Evolutionary conservation across 108 stramenopile genomes (phyloP), one percentile per base, ranked within the genome.

Genomic region (Cyclotella distinguenda): DNA sequence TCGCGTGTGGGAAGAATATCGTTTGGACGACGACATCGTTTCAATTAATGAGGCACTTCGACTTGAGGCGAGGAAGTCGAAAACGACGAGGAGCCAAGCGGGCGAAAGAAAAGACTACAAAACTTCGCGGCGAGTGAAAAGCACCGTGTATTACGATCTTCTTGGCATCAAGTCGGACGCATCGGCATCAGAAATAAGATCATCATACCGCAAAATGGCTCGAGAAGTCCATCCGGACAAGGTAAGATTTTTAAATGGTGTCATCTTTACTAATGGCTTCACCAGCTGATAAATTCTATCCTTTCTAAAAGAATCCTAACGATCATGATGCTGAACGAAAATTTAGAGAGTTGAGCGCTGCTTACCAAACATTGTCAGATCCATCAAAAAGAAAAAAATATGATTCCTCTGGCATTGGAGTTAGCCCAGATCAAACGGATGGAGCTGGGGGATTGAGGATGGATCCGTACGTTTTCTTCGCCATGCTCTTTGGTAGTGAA

Each of bases 181-280:
- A 13, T 43, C 81, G 6, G 31, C 71, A 18, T 19, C 49, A 71
- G 79, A 79, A 34, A 86, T 89, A 51, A 65, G 80, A 48, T 63
- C 75, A 18, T 86, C 88, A 3, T 89, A 84, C 45, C 79, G 86
- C 12, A 78, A 68, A 3, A 77, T 59, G 30, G 83, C 88, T 34
- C 54, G 68, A 45, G 40, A 46, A 4, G 75, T 88, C 4, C 91
- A 92, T 53, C 88, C 91, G 1, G 91, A 92, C 54, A 89, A n/a
- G n/a, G n/a, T n/a, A n/a, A n/a, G n/a, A n/a, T n/a, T n/a, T n/a
- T n/a, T n/a, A n/a, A n/a, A n/a, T n/a, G n/a, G n/a, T n/a, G n/a
- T n/a, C n/a, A n/a, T n/a, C n/a, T n/a, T n/a, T n/a, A n/a, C n/a
- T n/a, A n/a, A n/a, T n/a, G n/a, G n/a, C n/a, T n/a, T n/a, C n/a